Evolutionary conservation across 768 basidiomycete genomes (phyloP), one percentile per base, ranked within the genome.

Genomic region (Calocybe indica): DNA sequence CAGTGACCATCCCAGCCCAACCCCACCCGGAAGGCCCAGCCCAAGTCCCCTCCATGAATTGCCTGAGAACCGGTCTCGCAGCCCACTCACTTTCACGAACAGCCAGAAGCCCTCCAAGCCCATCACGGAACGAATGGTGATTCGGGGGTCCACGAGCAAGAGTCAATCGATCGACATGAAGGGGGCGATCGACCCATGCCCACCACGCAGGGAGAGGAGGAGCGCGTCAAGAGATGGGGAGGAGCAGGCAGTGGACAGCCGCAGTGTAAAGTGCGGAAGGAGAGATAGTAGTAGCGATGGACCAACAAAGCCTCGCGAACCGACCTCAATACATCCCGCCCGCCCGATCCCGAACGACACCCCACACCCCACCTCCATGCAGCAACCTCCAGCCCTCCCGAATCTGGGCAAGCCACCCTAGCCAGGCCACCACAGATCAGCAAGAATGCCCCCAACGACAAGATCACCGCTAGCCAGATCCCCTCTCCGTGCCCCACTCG

Each of bases 81-180:
- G 29, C 9, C 38, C 38, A 39, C 5, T 39, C 38, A 5, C 38
- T 22, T 11, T 11, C 11, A 12, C 38, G 11, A 39, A 68, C 0
- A 71, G 72, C 71, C 70, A 74, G 46, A 75, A 74, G 1, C 73
- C 73, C 0, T 67, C 47, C 0, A 52, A 41, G 0, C 22, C 5
- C 7, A 54, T 52, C 0, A 73, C 63, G 0, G 65, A 73, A 74
- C 67, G 11, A 72, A 62, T 0, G 54, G 39, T 47, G 59, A 33
- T 74, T 75, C 0, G 72, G 71, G 48, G 73, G 0, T 11, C 0
- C 0, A 0, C 1, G 0, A 73, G 51, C 0, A 67, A 49, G 0
- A 6, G 0, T 32, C 67, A 72, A 61, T 0, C 15, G 35, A n/a
- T 63, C 51, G 9, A 70, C 55, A 7, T 71, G 55, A 38, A 74